These are phyloP conservation scores for Porodaedalea pini DNA, from an alignment of 1,284 basidiomycete species.

Conservation along the genomic window DNA sequence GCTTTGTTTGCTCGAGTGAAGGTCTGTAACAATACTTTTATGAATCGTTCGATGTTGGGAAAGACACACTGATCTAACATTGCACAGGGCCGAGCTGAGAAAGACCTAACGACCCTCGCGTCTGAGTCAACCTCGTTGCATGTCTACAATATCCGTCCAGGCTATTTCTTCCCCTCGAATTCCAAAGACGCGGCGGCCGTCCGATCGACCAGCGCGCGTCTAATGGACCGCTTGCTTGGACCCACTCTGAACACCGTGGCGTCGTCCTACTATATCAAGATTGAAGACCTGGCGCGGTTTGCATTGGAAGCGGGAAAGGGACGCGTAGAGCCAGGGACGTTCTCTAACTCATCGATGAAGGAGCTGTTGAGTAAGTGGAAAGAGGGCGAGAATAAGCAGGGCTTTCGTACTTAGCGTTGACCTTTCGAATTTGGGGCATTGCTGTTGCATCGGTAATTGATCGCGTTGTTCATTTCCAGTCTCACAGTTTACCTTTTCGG, in stretches of 20 bases:
- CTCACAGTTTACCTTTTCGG: too few relatives aligned
- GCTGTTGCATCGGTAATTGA: too few relatives aligned
- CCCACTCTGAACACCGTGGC: neutral
- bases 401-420: neutral
- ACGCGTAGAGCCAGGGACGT: neutral
- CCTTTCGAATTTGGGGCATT: neutral
- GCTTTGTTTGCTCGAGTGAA: conserved; percentile 35
- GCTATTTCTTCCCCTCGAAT: conserved; percentile 21
- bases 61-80: neutral
- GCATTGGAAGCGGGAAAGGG: conserved; percentile 11
- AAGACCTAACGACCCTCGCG: conserved; percentile 10
- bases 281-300: conserved; percentile 9
- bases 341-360: conserved; percentile 10
- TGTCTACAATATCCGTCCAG: conserved; percentile 14
- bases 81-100: conserved; percentile 15
- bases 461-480: too few relatives aligned
- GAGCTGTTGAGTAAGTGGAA: conserved; percentile 10
- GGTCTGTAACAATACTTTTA: conserved; percentile 24
- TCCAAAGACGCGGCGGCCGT: conserved; percentile 5
- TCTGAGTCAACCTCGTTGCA: neutral
- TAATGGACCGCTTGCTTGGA: neutral
- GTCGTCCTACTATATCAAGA: conserved; percentile 1
- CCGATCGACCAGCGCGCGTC: neutral
- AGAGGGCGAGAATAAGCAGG: neutral
- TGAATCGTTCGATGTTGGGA: neutral